A percentile compares a stretch with the other conserved stretches of the same genome.
Conservation (phyloP, 2,329 filamentous ascomycete genomes). For the Eurotiales sp. region DNA sequence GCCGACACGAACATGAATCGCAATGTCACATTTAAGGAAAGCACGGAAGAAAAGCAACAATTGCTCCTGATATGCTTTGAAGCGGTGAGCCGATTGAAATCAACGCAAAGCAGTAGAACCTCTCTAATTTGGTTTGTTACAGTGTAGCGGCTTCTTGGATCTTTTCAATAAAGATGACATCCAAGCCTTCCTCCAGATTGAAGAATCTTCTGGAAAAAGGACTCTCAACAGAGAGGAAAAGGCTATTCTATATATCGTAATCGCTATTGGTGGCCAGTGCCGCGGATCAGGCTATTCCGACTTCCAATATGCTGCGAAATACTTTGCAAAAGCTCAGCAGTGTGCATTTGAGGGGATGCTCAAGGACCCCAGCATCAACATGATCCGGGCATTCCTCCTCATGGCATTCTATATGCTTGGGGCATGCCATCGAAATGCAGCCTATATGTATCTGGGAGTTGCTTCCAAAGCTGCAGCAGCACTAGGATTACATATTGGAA, state of each 20-base stretch:
- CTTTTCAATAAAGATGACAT: slow-evolving; percentile 30
- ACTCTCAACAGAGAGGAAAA: slow-evolving; percentile 23
- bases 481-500: slow-evolving; percentile 50
- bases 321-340: slow-evolving; percentile 49
- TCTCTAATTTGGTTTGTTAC: not conserved
- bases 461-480: slow-evolving; percentile 56
- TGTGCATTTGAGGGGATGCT: slow-evolving; percentile 51
- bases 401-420: slow-evolving; percentile 60
- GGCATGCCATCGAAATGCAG: slow-evolving; percentile 56
- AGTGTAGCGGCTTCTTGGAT: slow-evolving; percentile 43
- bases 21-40: slow-evolving; percentile 30
- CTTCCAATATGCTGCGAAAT: slow-evolving; percentile 31
- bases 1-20: slow-evolving; percentile 37
- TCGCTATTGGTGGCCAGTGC: slow-evolving; percentile 54
- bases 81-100: slow-evolving; percentile 19
- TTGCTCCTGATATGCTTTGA: slow-evolving; percentile 30
- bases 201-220: slow-evolving; percentile 13
- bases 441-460: slow-evolving; percentile 62
- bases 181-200: slow-evolving; percentile 12
- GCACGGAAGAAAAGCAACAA: slow-evolving; percentile 29
- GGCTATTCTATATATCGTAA: slow-evolving; percentile 37
- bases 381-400: slow-evolving; percentile 52
- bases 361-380: slow-evolving; percentile 51
- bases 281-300: slow-evolving; percentile 27
- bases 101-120: slow-evolving; percentile 1